Evolutionary conservation across 1,284 basidiomycete species (phyloP).

Genomic region (Malassezia furfur): DNA sequence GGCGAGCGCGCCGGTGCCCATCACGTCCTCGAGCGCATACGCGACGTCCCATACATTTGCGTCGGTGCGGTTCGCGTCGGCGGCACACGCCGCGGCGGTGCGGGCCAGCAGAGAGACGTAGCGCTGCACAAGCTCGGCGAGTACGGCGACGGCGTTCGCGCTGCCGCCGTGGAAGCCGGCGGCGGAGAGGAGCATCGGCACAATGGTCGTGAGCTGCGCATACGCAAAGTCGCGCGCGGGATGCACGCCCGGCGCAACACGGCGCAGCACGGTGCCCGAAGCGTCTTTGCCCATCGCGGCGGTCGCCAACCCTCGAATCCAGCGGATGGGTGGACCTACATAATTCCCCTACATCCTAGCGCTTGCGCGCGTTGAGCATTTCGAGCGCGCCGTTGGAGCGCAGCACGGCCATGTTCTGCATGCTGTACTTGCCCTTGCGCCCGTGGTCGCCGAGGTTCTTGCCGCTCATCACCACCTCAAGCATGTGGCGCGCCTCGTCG

Average conservation of each 20-base stretch:
- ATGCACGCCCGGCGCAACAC: not conserved
- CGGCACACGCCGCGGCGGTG: slow-evolving; percentile 20
- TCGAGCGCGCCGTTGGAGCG: slow-evolving; percentile 37
- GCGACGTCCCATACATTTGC: slow-evolving; percentile 24
- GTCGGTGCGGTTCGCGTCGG: slow-evolving; percentile 22
- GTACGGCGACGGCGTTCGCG: slow-evolving; percentile 21
- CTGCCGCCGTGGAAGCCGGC: slow-evolving; percentile 30
- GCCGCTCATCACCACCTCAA: slow-evolving; percentile 33
- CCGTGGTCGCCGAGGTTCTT: slow-evolving; percentile 39
- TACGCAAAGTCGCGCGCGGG: slow-evolving; percentile 3
- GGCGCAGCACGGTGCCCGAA: not conserved
- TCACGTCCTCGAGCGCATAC: slow-evolving; percentile 26
- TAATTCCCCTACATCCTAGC: not conserved
- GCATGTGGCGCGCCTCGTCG: slow-evolving; percentile 28
- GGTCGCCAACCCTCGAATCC: not conserved
- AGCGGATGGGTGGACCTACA: not conserved
- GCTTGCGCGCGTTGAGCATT: slow-evolving; percentile 6
- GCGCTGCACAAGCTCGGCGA: slow-evolving; percentile 32
- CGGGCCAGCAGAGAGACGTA: slow-evolving; percentile 24
- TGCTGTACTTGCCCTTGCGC: slow-evolving; percentile 43
- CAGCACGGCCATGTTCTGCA: slow-evolving; percentile 47
- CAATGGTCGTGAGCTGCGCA: slow-evolving; percentile 8
- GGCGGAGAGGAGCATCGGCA: slow-evolving; percentile 21
- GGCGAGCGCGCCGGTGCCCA: slow-evolving; percentile 21
- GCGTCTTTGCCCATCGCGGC: not conserved